These are phyloP conservation scores for Aureobasidium vineae DNA, from an alignment of 2,329 filamentous ascomycete species.

Conservation along the genomic window DNA sequence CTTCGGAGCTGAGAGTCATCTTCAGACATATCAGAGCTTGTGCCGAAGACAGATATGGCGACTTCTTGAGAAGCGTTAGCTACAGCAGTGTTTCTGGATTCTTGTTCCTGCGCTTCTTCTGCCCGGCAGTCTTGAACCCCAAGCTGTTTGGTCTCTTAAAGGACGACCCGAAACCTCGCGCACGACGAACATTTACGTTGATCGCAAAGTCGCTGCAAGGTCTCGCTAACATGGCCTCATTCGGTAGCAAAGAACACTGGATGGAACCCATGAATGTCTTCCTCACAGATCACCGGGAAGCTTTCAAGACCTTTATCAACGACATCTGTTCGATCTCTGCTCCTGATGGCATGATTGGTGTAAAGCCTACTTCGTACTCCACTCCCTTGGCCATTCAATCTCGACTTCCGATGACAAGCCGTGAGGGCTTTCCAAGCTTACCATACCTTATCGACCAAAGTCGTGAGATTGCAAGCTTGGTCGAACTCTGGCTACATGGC, in stretches of 20 bases:
- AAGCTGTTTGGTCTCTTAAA: slow-evolving; percentile 86
- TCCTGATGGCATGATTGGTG: slow-evolving; percentile 37
- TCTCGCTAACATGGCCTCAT: slow-evolving; percentile 83
- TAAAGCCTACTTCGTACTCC: slow-evolving; percentile 73
- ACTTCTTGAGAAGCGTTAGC: slow-evolving; percentile 82
- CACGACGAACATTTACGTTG: slow-evolving; percentile 83
- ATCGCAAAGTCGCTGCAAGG: slow-evolving; percentile 92
- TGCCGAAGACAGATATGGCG: slow-evolving; percentile 90
- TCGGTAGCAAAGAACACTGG: slow-evolving; percentile 95
- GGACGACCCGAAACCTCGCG: slow-evolving; percentile 79
- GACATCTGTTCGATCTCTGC: slow-evolving; percentile 69
- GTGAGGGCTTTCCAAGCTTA: slow-evolving; percentile 89
- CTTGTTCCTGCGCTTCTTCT: slow-evolving; percentile 91
- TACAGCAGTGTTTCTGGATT: slow-evolving; percentile 97
- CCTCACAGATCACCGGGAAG: slow-evolving; percentile 68
- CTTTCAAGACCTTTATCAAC: slow-evolving; percentile 86
- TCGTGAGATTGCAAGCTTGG: slow-evolving; percentile 77
- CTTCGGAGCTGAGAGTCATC: slow-evolving; percentile 76
- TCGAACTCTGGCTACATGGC: slow-evolving; percentile 73
- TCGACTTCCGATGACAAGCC: slow-evolving; percentile 72
- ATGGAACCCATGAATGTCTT: slow-evolving; percentile 99
- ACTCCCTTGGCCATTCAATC: slow-evolving; percentile 88
- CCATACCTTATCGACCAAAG: slow-evolving; percentile 91
- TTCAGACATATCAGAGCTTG: slow-evolving; percentile 90
- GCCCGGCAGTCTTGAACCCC: slow-evolving; percentile 91